A percentile compares a stretch with the other conserved stretches of the same genome.
These are phyloP conservation scores for Coemansia sp. DNA, from an alignment of 192 early-diverging fungal species.

Conservation along the genomic window DNA sequence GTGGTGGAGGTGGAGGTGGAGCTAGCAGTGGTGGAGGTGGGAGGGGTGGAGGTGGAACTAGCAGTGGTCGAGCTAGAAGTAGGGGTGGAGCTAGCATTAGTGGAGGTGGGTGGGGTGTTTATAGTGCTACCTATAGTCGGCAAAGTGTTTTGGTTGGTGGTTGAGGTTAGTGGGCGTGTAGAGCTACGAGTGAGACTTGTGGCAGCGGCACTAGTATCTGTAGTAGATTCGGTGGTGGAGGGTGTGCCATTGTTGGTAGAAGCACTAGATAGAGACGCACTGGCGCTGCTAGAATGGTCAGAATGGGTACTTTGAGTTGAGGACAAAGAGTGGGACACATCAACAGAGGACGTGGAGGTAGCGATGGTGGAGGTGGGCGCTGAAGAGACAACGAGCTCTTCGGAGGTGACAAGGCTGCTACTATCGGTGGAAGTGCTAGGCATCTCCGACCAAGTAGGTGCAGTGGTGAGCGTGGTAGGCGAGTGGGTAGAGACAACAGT, in stretches of 20 bases:
- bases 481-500: background rate
- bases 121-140: constrained; percentile 6
- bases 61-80: background rate
- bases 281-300: background rate
- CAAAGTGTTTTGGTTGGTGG: constrained; percentile 1
- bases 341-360: background rate
- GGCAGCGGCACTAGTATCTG: background rate
- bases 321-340: background rate
- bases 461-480: constrained; percentile 1
- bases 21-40: background rate
- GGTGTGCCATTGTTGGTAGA: background rate
- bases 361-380: background rate
- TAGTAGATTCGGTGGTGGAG: background rate
- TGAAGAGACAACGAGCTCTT: background rate
- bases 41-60: background rate
- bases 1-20: background rate
- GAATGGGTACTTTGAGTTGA: background rate
- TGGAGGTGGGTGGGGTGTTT: background rate
- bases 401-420: background rate
- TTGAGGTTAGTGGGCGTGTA: constrained; percentile 1
- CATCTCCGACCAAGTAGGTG: background rate
- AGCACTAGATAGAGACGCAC: background rate
- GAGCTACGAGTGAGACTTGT: constrained; percentile 1
- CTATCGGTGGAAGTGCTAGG: background rate
- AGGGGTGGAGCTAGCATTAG: background rate